These are phyloP conservation scores for Cystobasidium pallidum DNA, from an alignment of 1,284 basidiomycete genomes.

Conservation along the genomic window DNA sequence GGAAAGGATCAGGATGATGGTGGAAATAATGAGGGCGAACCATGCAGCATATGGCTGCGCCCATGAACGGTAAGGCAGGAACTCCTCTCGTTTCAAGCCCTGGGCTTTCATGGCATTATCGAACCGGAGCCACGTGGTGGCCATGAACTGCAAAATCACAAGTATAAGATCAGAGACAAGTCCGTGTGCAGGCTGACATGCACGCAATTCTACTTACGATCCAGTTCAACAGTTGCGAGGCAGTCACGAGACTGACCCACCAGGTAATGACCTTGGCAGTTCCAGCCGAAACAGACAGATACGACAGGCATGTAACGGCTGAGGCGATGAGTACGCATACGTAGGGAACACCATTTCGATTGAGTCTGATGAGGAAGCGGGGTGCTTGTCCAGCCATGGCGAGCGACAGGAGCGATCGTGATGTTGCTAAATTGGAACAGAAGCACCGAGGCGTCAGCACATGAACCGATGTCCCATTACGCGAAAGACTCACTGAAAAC, in stretches of 20 bases:
- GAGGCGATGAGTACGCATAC: slow-evolving; percentile 44
- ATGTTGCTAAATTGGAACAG: slow-evolving; percentile 12
- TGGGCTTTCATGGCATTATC: slow-evolving; percentile 46
- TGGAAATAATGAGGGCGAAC: slow-evolving; percentile 37
- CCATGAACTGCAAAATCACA: slow-evolving; percentile 25
- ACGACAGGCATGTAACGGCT: slow-evolving; percentile 47
- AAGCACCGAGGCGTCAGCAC: neutral
- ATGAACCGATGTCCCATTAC: neutral
- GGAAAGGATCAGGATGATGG: slow-evolving; percentile 36
- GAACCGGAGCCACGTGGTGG: slow-evolving; percentile 45
- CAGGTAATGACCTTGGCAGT: slow-evolving; percentile 44
- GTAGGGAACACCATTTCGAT: slow-evolving; percentile 52
- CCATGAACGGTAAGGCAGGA: slow-evolving; percentile 38
- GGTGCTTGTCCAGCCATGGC: slow-evolving; percentile 50
- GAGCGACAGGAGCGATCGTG: slow-evolving; percentile 48
- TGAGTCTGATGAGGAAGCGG: slow-evolving; percentile 47
- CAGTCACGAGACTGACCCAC: slow-evolving; percentile 45
- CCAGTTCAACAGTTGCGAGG: slow-evolving; percentile 46
- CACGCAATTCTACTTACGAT: slow-evolving; percentile 21
- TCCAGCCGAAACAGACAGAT: slow-evolving; percentile 47
- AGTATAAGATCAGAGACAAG: neutral
- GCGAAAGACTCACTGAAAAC: slow-evolving; percentile 39
- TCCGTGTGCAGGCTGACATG: neutral
- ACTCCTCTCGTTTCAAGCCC: slow-evolving; percentile 44
- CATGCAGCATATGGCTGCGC: slow-evolving; percentile 44